These are phyloP conservation scores for Botrytis aclada DNA, from an alignment of 2,329 filamentous ascomycete genomes.

Conservation along the genomic window DNA sequence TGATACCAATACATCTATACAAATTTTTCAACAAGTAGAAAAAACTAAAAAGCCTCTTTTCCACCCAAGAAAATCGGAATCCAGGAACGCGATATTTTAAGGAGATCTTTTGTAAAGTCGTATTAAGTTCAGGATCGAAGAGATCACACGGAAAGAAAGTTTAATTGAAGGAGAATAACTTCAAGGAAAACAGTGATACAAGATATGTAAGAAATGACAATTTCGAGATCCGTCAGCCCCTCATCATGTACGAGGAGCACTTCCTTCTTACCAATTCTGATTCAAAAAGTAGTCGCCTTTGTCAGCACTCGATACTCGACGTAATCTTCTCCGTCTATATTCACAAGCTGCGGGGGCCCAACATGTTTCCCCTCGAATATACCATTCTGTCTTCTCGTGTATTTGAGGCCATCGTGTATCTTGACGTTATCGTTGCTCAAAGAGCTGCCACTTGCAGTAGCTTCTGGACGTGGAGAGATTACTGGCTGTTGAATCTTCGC, in stretches of 20 bases:
- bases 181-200: background rate
- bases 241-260: background rate
- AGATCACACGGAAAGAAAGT: background rate
- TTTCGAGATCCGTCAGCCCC: background rate
- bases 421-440: slow-evolving; percentile 49
- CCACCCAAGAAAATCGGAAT: background rate
- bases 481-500: background rate
- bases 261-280: background rate
- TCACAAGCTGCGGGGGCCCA: slow-evolving; percentile 58
- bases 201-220: background rate
- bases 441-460: slow-evolving; percentile 28
- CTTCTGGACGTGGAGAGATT: slow-evolving; percentile 16
- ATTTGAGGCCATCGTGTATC: slow-evolving; percentile 58
- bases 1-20: background rate
- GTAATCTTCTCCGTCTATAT: slow-evolving; percentile 64
- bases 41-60: background rate
- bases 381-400: slow-evolving; percentile 58
- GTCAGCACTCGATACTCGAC: slow-evolving; percentile 65
- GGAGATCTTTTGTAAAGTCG: accelerated
- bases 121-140: background rate
- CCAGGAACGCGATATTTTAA: accelerated
- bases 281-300: slow-evolving; percentile 54
- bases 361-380: slow-evolving; percentile 63
- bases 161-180: background rate
- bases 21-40: background rate